These are phyloP conservation scores for Sporisorium sorghi DNA, from an alignment of 1,284 basidiomycete species.

Conservation along the genomic window DNA sequence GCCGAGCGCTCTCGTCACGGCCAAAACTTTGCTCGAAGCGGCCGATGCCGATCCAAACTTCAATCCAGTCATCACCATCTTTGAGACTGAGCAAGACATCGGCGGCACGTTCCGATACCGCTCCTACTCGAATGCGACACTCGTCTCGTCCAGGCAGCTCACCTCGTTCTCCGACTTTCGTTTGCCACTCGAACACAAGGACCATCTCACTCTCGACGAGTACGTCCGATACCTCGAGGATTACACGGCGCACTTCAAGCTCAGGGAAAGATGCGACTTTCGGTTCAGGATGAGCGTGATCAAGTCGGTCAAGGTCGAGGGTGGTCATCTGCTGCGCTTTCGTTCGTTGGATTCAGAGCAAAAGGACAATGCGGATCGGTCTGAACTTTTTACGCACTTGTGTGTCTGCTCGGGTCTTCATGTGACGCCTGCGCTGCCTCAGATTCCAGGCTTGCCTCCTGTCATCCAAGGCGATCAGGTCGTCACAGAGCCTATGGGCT, in stretches of 20 bases:
- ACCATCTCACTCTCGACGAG: slow-evolving; percentile 75
- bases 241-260: slow-evolving; percentile 73
- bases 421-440: slow-evolving; percentile 50
- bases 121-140: slow-evolving; percentile 73
- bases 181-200: slow-evolving; percentile 73
- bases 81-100: slow-evolving; percentile 75
- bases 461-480: slow-evolving; percentile 39
- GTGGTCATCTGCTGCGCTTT: slow-evolving; percentile 36
- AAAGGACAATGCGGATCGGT: slow-evolving; percentile 7
- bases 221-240: slow-evolving; percentile 75
- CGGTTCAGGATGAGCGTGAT: slow-evolving; percentile 41
- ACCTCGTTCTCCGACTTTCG: slow-evolving; percentile 78
- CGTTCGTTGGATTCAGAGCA: slow-evolving; percentile 1
- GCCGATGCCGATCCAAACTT: slow-evolving; percentile 38
- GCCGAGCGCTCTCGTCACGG: slow-evolving; percentile 75
- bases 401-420: slow-evolving; percentile 59
- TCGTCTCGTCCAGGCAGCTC: slow-evolving; percentile 76
- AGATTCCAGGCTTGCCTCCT: slow-evolving; percentile 52
- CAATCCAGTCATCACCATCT: slow-evolving; percentile 72
- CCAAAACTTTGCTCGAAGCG: slow-evolving; percentile 73
- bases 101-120: slow-evolving; percentile 75
- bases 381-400: slow-evolving; percentile 50
- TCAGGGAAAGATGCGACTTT: slow-evolving; percentile 66
- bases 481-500: slow-evolving; percentile 32
- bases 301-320: slow-evolving; percentile 43